Evolutionary conservation across 2,329 filamentous ascomycete genomes (phyloP).

Genomic region (Mollisiaceae sp.): DNA sequence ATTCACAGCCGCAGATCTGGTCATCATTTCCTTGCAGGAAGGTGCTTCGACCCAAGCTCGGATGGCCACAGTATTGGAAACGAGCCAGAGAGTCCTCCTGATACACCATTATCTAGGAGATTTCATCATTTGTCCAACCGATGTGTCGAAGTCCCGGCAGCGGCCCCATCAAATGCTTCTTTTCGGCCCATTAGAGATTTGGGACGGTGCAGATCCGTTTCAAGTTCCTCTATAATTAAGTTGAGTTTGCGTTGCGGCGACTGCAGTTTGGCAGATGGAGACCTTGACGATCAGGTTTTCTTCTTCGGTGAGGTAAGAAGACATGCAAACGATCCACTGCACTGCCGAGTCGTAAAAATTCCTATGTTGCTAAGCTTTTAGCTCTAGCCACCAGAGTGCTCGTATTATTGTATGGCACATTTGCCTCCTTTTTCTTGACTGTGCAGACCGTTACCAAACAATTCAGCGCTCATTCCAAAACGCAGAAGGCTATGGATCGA

Average conservation of each 20-base stretch:
- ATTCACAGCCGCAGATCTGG: slow-evolving; percentile 10
- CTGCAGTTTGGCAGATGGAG: slow-evolving; percentile 13
- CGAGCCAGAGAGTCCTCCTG: not conserved
- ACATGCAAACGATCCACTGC: slow-evolving; percentile 7
- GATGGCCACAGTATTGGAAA: not conserved
- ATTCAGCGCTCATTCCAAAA: not conserved
- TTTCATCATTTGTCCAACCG: slow-evolving; percentile 6
- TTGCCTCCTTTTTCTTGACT: not conserved
- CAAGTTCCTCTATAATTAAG: slow-evolving; percentile 26
- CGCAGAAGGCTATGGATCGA: not conserved
- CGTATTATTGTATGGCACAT: not conserved
- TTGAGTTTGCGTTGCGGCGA: slow-evolving; percentile 13
- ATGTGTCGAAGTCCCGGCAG: not conserved
- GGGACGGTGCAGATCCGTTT: slow-evolving; percentile 26
- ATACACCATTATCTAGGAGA: not conserved
- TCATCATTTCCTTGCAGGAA: not conserved
- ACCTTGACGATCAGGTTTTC: not conserved
- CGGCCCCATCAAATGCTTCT: slow-evolving; percentile 18
- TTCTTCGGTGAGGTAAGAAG: not conserved
- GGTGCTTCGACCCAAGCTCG: not conserved
- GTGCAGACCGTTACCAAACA: too few species aligned
- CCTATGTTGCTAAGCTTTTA: not conserved
- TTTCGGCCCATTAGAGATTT: slow-evolving; percentile 11
- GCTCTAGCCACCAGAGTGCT: too few species aligned
- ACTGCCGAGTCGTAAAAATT: not conserved